Evolutionary conservation across 1,139 yeast genomes (phyloP), one percentile per base, ranked within the genome.

Genomic region (Zygosaccharomyces pseudobailii): DNA sequence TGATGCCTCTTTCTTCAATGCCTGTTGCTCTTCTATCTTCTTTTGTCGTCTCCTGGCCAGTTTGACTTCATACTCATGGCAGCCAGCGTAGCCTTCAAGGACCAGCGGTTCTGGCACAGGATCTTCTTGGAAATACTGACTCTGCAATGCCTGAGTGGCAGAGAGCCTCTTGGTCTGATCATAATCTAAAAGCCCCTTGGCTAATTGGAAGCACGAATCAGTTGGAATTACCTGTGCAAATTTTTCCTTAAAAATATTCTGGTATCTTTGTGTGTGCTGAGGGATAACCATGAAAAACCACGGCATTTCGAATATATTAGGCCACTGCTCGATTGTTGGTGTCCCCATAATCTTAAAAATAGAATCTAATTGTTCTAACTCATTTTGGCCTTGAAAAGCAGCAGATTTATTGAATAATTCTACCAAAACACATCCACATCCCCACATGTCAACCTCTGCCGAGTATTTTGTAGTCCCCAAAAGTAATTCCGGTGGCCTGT

Each of bases 401-500:
- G 98, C 95, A 28, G 70, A 69, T 55, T 82, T 79, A 3, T 84
- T 78, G 63, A 87, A 89, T 37, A 92, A 67, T 63, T 92, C 98
- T 24, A 89, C 76, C 51, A 92, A 71, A 35, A 92, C 72, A 70
- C 98, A 92, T 2, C 98, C 98, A 55, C 89, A 84, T 0, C 98
- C 97, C 98, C 98, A 92, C 54, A 89, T 83, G 66, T 92, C 98
- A 9, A 92, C 94, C 57, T 87, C 96, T 38, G 90, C 72, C 0
- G 94, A 94, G 67, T 92, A 92, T 51, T 82, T 83, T 0, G 97
- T 90, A 0, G 95, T 82, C 1, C 98, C 98, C 46, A 92, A 67
- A 36, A 92, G 71, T 37, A 92, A 75, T 67, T 92, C 98, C 0
- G 98, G 98, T 0, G 98, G 98, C 51, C 98, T 76, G 66, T 92